Evolutionary conservation across 2,329 filamentous ascomycete species (phyloP), one percentile per base, ranked within the genome.

Genomic region (Dryadomyces quercus-mongolicae): DNA sequence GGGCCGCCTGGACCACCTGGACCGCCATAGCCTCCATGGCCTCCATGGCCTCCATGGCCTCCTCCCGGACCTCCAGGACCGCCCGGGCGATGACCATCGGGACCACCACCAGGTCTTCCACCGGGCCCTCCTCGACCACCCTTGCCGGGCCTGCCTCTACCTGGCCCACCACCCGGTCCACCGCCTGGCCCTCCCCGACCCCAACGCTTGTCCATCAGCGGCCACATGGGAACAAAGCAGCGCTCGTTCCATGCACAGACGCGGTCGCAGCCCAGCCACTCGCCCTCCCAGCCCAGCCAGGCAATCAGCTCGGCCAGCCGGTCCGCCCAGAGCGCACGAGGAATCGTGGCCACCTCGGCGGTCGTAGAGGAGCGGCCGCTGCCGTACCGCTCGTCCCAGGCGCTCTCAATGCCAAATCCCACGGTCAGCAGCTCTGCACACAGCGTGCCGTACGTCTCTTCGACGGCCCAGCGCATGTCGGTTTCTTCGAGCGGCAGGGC

Each of bases 201-300:
- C 53, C 49, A 34, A 15, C 50, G 40, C 16, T 46, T 47, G 49
- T 45, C 48, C 48, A 65, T 56, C 56, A 74, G 57, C 2, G 74
- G 74, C 74, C 74, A 77, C 69, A 76, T 77, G 1, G 74, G 73
- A 43, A 77, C 74, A 56, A 68, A 75, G 58, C 74, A 76, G 13
- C 68, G 65, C 59, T 75, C 70, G 54, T 72, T 67, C 61, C 65
- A 67, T 4, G 58, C 68, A 55, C 74, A 76, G 44, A 66, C 65
- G 34, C 66, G 60, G 3, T 66, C 57, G 55, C 73, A 76, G 9
- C 65, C 63, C 1, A 67, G 64, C 61, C 70, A 74, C 61, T 74
- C 69, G 31, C 71, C 71, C 40, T 70, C 71, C 74, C 74, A 77
- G 5, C 74, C 74, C 1, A 76, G 64, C 73, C 74, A 77, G 1